A percentile compares a stretch with the other conserved stretches of the same genome.
These are phyloP conservation scores for Ogataea siamensis DNA, from an alignment of 805 yeast genomes.

Conservation along the genomic window DNA sequence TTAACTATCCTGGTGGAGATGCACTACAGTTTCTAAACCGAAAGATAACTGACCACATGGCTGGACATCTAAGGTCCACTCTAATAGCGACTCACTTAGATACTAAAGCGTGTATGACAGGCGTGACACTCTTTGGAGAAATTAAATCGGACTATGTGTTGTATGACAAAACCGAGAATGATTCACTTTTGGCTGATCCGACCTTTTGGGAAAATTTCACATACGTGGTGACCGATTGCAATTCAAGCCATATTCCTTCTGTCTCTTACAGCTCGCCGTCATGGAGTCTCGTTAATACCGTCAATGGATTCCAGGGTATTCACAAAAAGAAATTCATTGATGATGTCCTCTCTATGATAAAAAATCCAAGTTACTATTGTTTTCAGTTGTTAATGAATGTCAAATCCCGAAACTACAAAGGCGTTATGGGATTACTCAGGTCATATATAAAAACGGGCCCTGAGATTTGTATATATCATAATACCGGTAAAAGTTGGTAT, in stretches of 20 bases:
- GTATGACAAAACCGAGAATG: constrained; percentile 80
- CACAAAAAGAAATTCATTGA: background rate
- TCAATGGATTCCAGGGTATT: constrained; percentile 35
- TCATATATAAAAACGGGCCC: background rate
- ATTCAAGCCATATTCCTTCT: constrained; percentile 19
- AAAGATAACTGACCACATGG: constrained; percentile 9
- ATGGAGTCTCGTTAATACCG: constrained; percentile 44
- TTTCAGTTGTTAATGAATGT: no score
- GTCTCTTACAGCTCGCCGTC: background rate
- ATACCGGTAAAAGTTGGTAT: no score
- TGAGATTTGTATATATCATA: background rate
- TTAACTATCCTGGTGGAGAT: constrained; percentile 87
- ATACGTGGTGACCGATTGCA: constrained; percentile 45
- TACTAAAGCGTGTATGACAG: constrained; percentile 83
- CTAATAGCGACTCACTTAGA: constrained; percentile 63
- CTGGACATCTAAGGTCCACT: constrained; percentile 4
- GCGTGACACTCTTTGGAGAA: constrained; percentile 75
- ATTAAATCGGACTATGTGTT: constrained; percentile 38
- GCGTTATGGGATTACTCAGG: background rate
- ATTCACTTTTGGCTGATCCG: constrained; percentile 30
- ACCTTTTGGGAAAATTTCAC: constrained; percentile 49
- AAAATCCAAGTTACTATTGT: no score
- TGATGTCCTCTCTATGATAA: no score
- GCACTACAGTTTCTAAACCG: constrained; percentile 58
- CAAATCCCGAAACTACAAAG: background rate